A percentile compares a stretch with the other conserved stretches of the same genome.
phyloP scores from a whole-genome alignment of 2,329 filamentous ascomycete genomes.

The Niveomyces coronatus region DNA sequence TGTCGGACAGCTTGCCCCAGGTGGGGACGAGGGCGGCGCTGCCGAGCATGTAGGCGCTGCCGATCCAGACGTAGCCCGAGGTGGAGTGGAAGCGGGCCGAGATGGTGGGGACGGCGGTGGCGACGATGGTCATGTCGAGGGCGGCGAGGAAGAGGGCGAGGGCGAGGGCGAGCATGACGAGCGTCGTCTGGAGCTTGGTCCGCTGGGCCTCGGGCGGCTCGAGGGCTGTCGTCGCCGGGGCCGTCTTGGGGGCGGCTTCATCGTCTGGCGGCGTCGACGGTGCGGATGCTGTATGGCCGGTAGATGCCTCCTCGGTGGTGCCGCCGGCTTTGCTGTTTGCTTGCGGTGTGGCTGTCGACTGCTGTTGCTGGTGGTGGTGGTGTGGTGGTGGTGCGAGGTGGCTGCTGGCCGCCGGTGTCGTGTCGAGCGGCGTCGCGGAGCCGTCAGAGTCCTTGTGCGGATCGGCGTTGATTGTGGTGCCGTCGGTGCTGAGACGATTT shows the following conservation, averaged over 20 bases:
- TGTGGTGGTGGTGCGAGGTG: too few relatives aligned
- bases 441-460: background rate
- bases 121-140: conserved; percentile 51
- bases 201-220: conserved; percentile 26
- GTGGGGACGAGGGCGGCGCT: conserved; percentile 56
- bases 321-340: background rate
- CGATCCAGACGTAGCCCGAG: conserved; percentile 68
- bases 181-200: conserved; percentile 27
- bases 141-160: conserved; percentile 42
- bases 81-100: conserved; percentile 52
- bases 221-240: background rate
- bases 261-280: background rate
- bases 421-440: background rate
- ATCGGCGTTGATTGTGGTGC: conserved; percentile 2
- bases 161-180: conserved; percentile 32
- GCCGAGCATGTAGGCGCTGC: conserved; percentile 61
- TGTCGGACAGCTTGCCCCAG: conserved; percentile 55
- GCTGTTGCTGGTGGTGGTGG: background rate
- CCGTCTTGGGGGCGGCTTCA: background rate
- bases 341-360: background rate
- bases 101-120: conserved; percentile 58
- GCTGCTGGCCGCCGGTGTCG: too few relatives aligned
- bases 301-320: too few relatives aligned
- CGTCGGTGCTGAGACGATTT: background rate
- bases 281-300: background rate